A percentile compares a stretch with the other conserved stretches of the same genome.
Conservation (phyloP, 805 yeast genomes). For the Danielia reshetovae region DNA sequence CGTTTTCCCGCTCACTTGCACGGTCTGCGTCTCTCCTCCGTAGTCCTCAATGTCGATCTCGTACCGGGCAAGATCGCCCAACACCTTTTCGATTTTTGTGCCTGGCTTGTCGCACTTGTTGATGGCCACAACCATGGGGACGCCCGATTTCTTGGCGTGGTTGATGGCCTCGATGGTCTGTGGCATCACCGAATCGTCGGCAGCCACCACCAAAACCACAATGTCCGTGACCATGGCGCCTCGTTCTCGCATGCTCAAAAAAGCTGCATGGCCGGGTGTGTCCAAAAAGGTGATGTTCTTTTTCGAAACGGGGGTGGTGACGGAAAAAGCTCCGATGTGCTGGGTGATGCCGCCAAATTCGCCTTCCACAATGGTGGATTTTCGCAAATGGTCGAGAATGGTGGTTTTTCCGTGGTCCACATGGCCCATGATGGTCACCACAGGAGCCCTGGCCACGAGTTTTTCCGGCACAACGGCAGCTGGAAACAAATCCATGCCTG, state of each 20-base stretch:
- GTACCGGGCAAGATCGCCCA: conserved; percentile 68
- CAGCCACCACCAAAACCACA: conserved; percentile 89
- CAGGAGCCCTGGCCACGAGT: conserved; percentile 76
- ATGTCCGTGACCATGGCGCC: conserved; percentile 95
- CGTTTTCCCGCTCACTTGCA: conserved; percentile 82
- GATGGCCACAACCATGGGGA: conserved; percentile 84
- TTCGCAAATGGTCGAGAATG: conserved; percentile 78
- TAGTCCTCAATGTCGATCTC: conserved; percentile 86
- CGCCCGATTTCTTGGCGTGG: conserved; percentile 80
- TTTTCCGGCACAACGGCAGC: conserved; percentile 43
- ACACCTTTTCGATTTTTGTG: conserved; percentile 69
- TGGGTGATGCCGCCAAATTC: conserved; percentile 98
- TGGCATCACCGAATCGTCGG: conserved; percentile 97
- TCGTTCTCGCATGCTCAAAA: conserved; percentile 91
- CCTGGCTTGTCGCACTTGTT: conserved; percentile 87
- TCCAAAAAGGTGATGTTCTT: conserved; percentile 85
- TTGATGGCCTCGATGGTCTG: conserved; percentile 94
- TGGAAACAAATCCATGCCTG: conserved; percentile 58
- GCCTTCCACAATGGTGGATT: conserved; percentile 73
- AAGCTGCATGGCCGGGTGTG: conserved; percentile 98
- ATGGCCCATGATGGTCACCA: conserved; percentile 98
- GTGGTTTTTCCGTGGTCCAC: conserved; percentile 99
- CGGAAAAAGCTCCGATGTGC: conserved; percentile 95
- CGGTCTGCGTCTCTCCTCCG: conserved; percentile 93
- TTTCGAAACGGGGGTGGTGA: conserved; percentile 69